These are phyloP conservation scores for Chrysanthemum lavandulifolium DNA, from an alignment of 129 eudicot genomes.

Conservation along the genomic window DNA sequence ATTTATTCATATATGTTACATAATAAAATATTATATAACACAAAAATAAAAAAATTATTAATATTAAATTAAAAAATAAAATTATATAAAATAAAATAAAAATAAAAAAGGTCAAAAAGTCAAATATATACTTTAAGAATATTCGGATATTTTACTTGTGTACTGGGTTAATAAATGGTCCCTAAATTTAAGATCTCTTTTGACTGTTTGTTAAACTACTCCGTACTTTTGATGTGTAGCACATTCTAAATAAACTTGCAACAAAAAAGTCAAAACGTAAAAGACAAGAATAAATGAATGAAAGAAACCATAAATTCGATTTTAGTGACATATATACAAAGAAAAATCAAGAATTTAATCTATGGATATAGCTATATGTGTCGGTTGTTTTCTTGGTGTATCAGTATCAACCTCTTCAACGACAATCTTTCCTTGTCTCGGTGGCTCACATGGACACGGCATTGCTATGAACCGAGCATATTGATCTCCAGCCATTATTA, in stretches of 20 bases:
- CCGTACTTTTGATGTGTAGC: constrained; percentile 16
- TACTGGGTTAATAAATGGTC: constrained; percentile 11
- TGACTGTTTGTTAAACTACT: neutral
- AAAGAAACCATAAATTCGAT: constrained; percentile 22
- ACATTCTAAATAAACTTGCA: constrained; percentile 4
- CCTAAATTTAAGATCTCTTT: constrained; percentile 4
- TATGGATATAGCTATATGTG: constrained; percentile 49
- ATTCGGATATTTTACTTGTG: neutral
- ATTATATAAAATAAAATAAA: too few relatives aligned
- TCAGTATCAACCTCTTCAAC: constrained; percentile 39
- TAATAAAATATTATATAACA: too few relatives aligned
- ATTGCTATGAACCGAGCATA: constrained; percentile 82
- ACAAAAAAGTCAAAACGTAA: constrained; percentile 23
- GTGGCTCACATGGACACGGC: constrained; percentile 90
- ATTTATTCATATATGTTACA: too few relatives aligned
- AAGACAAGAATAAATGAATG: constrained; percentile 1
- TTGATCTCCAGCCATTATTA: constrained; percentile 84
- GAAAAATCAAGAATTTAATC: constrained; percentile 19
- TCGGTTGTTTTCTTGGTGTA: constrained; percentile 57
- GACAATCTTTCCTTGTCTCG: constrained; percentile 30
- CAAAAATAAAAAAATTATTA: too few relatives aligned
- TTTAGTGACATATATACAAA: constrained; percentile 16
- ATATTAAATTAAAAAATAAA: too few relatives aligned
- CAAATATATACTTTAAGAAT: too few relatives aligned
- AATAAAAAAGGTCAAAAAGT: too few relatives aligned